phyloP scores from a whole-genome alignment of 306 rosid genomes.

The Castanea mollissima region DNA sequence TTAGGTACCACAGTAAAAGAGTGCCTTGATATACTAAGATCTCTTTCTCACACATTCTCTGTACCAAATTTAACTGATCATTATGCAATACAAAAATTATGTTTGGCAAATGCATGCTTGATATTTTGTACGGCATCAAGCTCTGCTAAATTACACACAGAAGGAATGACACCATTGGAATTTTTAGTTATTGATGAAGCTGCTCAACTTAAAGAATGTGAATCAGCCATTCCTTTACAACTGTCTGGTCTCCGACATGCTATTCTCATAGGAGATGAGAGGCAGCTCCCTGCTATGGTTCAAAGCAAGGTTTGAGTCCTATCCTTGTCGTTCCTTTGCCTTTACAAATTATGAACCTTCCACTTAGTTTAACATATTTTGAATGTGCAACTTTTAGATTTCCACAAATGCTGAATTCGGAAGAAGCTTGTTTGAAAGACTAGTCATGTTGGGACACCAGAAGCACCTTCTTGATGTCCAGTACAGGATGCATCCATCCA shows the following conservation, averaged over 20 bases:
- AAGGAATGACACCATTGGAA: slow-evolving; percentile 12
- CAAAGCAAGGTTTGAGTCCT: slow-evolving; percentile 50
- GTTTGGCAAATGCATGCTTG: slow-evolving; percentile 34
- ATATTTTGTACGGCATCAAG: slow-evolving; percentile 44
- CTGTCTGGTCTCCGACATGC: slow-evolving; percentile 38
- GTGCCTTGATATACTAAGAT: slow-evolving; percentile 5
- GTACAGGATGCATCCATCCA: slow-evolving; percentile 51
- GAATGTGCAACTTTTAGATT: slow-evolving; percentile 13
- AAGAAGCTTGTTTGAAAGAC: slow-evolving; percentile 49
- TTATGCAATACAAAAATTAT: not conserved
- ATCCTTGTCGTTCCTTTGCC: not conserved
- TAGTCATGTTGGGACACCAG: slow-evolving; percentile 28
- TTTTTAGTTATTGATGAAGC: slow-evolving; percentile 56
- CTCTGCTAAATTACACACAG: slow-evolving; percentile 30
- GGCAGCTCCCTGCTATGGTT: slow-evolving; percentile 62
- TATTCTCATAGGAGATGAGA: slow-evolving; percentile 54
- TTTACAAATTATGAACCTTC: not conserved
- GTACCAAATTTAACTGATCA: not conserved
- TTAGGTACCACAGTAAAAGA: not conserved
- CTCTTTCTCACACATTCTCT: not conserved
- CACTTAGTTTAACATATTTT: not conserved
- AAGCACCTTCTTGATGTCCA: slow-evolving; percentile 39
- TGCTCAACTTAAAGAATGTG: slow-evolving; percentile 61
- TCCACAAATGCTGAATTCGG: slow-evolving; percentile 37
- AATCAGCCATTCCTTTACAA: slow-evolving; percentile 51